A percentile compares a stretch with the other conserved stretches of the same genome.
Evolutionary conservation across 2,329 filamentous ascomycete species (phyloP).

Genomic region (Arthrobotrys sinensis): DNA sequence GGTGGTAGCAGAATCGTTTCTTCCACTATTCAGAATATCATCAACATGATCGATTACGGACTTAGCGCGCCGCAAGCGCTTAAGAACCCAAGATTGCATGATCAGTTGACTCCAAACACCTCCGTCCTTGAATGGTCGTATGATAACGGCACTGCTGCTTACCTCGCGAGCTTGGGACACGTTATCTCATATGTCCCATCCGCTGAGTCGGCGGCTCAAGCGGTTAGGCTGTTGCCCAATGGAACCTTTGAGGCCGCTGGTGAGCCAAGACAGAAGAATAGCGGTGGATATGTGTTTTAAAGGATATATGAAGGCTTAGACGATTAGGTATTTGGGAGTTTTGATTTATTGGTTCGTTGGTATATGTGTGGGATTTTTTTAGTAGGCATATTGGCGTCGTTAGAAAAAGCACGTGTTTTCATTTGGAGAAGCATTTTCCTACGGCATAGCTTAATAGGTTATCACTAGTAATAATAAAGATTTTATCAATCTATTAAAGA

Average conservation of each 20-base stretch:
- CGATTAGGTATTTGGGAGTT: slow-evolving; percentile 3
- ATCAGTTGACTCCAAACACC: slow-evolving; percentile 76
- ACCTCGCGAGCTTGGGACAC: slow-evolving; percentile 73
- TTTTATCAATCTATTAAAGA: background rate
- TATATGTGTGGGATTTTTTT: slow-evolving; percentile 22
- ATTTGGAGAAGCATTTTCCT: background rate
- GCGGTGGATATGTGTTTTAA: slow-evolving; percentile 75
- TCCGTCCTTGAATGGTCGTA: slow-evolving; percentile 75
- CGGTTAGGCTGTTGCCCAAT: slow-evolving; percentile 74
- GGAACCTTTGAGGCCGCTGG: slow-evolving; percentile 83
- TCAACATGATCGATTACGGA: slow-evolving; percentile 74
- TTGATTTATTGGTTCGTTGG: background rate
- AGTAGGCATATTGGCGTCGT: slow-evolving; percentile 12
- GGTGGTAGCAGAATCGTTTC: slow-evolving; percentile 79
- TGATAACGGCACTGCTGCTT: slow-evolving; percentile 75
- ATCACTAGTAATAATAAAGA: background rate
- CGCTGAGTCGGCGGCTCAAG: slow-evolving; percentile 76
- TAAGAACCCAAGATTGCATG: slow-evolving; percentile 75
- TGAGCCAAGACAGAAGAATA: slow-evolving; percentile 81
- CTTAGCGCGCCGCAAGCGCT: slow-evolving; percentile 73
- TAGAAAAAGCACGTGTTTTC: slow-evolving; percentile 4
- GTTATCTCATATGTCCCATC: slow-evolving; percentile 75
- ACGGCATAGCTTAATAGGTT: background rate
- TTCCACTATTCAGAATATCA: slow-evolving; percentile 76
- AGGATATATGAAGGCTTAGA: slow-evolving; percentile 11